Base-by-base conservation (phyloP, 192 early-diverging fungal genomes). In the Dispira parvispora region DNA sequence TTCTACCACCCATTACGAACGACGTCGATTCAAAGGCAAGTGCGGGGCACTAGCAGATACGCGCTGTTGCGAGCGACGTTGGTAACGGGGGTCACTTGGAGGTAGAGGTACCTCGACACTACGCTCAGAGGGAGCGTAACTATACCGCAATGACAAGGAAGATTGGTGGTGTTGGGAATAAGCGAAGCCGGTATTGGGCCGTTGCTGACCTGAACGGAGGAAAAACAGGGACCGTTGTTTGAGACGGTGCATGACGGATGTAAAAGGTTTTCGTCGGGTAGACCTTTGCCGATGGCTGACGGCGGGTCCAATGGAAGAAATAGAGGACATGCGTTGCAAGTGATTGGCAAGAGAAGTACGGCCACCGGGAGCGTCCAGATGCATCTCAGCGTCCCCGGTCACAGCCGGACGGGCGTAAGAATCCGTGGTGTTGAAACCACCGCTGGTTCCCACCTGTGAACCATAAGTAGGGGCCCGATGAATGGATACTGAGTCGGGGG, bases 151-250 rank as follows among this genome's bases (percentile, higher is more conserved):
- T 28, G 57, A 60, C 16, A 60, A 43, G 32, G 57, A 27, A 12
- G 57, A 60, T 14, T 60, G 57, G 57, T 60, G 57, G 57, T 60
- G 57, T 27, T 60, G 57, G 38, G 57, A 60, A 43, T 60, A 60
- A 12, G 57, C 25, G 27, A 60, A 60, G 1, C 57, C 57, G 13
- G 57, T 60, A 42, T 60, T 60, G 57, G 57, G 57, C 57, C 43
- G 32, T 18, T 28, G 18, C 13, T 43, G 18, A 12, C 38, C 38
- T 3, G 57, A n/a, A 16, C 27, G 18, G 32, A 60, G 32, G 21
- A 60, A 60, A 43, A 26, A 60, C 11, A 60, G 11, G 5, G 57
- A 43, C 57, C 43, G 32, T 14, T 27, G 21, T 18, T 43, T 27
- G 32, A 60, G 57, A n/a, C 21, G 11, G 42, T 27, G 32, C 57